Base-by-base conservation (phyloP, 2,329 filamentous ascomycete species). In the Paracoccidioides brasiliensis region DNA sequence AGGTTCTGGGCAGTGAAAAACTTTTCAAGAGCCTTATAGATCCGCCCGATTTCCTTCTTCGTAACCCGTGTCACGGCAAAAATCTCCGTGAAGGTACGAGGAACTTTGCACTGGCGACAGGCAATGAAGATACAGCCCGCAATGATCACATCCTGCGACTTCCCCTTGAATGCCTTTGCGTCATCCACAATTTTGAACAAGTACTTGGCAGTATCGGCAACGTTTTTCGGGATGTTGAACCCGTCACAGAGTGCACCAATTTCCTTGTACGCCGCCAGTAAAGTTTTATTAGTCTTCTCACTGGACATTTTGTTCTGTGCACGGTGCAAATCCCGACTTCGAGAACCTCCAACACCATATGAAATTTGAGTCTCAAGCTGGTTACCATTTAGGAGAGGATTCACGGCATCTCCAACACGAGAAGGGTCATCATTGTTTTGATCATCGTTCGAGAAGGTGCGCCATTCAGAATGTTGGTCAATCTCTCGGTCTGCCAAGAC, bases 371-470 rank as follows among this genome's bases (percentile, higher is more conserved):
- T 96, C 67, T 90, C 83, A 48, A 96, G 83, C 73, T 95, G 90
- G 61, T 89, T 86, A 56, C 90, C 90, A 66, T 95, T 90, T 56
- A 95, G 80, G 45, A 98, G 83, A 54, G 88, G 85, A 67, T 97
- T 96, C 58, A 86, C 85, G 5, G 86, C 88, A 64, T 97, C 93
- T 76, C 93, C 93, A 61, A 98, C 91, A 89, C 93, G 93, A 57
- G 90, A 96, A 4, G 94, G 93, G 63, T 98, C 93, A 64, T 97
- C 94, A 66, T 88, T 90, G 66, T 88, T 89, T 70, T 95, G 89
- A 69, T 98, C 94, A 67, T 98, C 93, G 69, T 97, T 97, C 68
- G 90, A 90, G 74, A 98, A 98, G 0, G 93, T 98, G 69, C 93
- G 88, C 93, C 93, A 98, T 75, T 98, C 93, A 50, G 90, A 95